phyloP scores from a whole-genome alignment of 257 asterid species.

The Nicotiana sylvestris region DNA sequence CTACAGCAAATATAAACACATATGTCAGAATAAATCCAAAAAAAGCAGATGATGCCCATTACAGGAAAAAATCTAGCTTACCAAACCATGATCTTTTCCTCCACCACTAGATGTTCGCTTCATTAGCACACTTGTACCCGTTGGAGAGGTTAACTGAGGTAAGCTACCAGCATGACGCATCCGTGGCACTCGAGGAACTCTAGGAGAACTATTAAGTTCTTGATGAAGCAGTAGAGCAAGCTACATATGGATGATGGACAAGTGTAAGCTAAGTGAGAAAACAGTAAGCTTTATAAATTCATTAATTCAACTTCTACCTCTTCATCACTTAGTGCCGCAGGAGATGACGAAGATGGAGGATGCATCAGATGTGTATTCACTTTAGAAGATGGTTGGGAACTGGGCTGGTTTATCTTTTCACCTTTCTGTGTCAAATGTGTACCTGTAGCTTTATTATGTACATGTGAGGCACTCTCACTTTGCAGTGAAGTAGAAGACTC shows the following conservation, averaged over 20 bases:
- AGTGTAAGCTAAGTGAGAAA: conserved; percentile 15
- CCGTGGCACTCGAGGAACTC: conserved; percentile 96
- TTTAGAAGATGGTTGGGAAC: conserved; percentile 48
- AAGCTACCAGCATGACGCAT: conserved; percentile 95
- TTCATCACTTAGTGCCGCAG: conserved; percentile 86
- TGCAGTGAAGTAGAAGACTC: conserved; percentile 45
- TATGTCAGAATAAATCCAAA: neutral
- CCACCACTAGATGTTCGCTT: conserved; percentile 71
- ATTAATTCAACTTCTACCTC: conserved; percentile 49
- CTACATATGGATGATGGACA: conserved; percentile 31
- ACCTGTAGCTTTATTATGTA: conserved; percentile 44
- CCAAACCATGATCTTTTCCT: conserved; percentile 71
- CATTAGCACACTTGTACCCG: conserved; percentile 62
- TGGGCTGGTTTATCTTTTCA: conserved; percentile 58
- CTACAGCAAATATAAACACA: conserved; percentile 27
- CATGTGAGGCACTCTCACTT: conserved; percentile 38
- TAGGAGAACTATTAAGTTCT: conserved; percentile 95
- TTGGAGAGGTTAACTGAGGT: conserved; percentile 71
- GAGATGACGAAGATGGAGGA: conserved; percentile 54
- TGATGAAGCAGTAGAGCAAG: conserved; percentile 94
- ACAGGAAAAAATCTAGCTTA: conserved; percentile 24
- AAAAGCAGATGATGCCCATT: neutral
- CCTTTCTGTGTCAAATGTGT: conserved; percentile 45
- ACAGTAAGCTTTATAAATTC: neutral
- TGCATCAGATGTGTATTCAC: conserved; percentile 45